Base-by-base conservation (phyloP, 1,284 basidiomycete species). In the Tilletia walkeri region DNA sequence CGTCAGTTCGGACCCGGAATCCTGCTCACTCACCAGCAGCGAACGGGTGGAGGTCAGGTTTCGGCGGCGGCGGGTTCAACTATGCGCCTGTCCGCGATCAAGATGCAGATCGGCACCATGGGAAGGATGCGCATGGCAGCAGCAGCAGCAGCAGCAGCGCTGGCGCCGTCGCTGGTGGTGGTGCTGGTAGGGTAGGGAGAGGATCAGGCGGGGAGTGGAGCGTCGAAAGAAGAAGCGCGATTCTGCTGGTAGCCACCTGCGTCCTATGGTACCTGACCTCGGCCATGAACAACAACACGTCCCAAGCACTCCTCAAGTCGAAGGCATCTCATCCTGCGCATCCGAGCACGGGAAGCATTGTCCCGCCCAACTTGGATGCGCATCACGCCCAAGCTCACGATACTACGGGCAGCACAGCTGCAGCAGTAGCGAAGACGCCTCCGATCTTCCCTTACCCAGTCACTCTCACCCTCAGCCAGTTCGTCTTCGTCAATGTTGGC, bases 401-500 rank as follows among this genome's bases (percentile, higher is more conserved):
- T 50, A 67, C 1, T 18, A 9, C 20, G 41, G 50, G 18, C 50
- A 24, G 10, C 39, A 38, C 18, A 54, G 12, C 30, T 30, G 36
- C 16, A 41, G 12, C 30, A 24, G 36, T 7, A 41, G n/a, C 24
- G 20, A 18, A 18, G 50, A 24, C 47, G 36, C 78, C 76, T 38
- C 81, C 89, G 3, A 72, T 92, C 75, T 93, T 95, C 85, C 87
- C 91, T 74, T 91, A 94, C 85, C 90, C 94, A 38, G 88, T 95
- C 83, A 91, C 94, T 80, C 89, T 99, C 80, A 98, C 96, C n/a
- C 92, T 98, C 82, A 88, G 98, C 77, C 96, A 99, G 84, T 99
- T 99, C 84, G 92, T 90, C 75, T 97, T 98, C 82, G 92, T 98
- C 68, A 91, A 94, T 12, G 86, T 86, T 16, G 95, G 92, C 85